A percentile compares a stretch with the other conserved stretches of the same genome.
phyloP scores from a whole-genome alignment of 345 rosid species.

The Erodium maritimum region DNA sequence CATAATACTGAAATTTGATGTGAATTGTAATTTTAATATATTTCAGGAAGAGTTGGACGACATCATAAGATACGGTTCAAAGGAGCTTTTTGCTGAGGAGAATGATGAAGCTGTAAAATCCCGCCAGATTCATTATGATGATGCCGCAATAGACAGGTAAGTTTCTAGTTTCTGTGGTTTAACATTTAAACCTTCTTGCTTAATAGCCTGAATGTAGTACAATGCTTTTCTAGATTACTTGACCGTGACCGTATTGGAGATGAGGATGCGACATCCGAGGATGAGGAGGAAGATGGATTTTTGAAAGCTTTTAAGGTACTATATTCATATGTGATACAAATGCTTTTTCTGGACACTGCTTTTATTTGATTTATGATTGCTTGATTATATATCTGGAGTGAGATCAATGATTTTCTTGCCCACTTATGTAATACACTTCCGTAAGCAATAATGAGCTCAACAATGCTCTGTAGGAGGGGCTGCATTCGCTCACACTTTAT shows the following conservation, averaged over 20 bases:
- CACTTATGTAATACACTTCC: too few relatives aligned
- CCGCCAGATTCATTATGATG: conserved; percentile 96
- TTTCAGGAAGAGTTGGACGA: conserved; percentile 92
- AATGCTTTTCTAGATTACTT: conserved; percentile 48
- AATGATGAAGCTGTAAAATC: conserved; percentile 92
- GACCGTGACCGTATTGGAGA: conserved; percentile 74
- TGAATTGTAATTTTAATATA: not conserved
- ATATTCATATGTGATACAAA: not conserved
- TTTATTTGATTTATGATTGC: not conserved
- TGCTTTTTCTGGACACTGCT: not conserved
- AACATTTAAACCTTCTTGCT: not conserved
- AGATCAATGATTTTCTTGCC: too few relatives aligned
- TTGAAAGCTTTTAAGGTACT: conserved; percentile 96
- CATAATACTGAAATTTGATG: not conserved
- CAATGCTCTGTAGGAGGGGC: too few relatives aligned
- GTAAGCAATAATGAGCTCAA: too few relatives aligned
- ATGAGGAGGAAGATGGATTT: conserved; percentile 92
- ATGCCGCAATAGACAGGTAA: conserved; percentile 85
- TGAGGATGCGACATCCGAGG: conserved; percentile 81
- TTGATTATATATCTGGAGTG: too few relatives aligned
- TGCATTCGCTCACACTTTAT: too few relatives aligned
- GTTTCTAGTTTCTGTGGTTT: conserved; percentile 6
- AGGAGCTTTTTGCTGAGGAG: conserved; percentile 93
- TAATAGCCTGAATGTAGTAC: conserved; percentile 1
- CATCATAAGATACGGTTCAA: conserved; percentile 94